Conservation (phyloP, 495 filamentous ascomycete genomes). For the Penicillium pulvis region DNA sequence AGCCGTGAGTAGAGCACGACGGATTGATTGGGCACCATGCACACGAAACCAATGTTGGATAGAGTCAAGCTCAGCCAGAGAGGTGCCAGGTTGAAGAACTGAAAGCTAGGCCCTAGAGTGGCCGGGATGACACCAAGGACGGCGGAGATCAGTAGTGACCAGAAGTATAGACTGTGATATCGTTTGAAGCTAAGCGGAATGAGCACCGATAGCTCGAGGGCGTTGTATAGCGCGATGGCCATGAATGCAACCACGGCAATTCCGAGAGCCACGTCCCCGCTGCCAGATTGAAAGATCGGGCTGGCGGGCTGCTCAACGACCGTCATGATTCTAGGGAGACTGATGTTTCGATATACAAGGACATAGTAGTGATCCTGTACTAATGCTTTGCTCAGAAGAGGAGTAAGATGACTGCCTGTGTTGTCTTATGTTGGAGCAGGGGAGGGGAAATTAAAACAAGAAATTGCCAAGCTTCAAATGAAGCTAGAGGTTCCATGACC, state of each 20-base stretch:
- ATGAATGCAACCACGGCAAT: constrained; percentile 44
- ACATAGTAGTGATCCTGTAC: neutral
- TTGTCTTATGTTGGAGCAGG: neutral
- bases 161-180: constrained; percentile 53
- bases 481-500: neutral
- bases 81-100: constrained; percentile 40
- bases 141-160: constrained; percentile 47
- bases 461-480: neutral
- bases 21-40: constrained; percentile 52
- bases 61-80: constrained; percentile 39
- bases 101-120: constrained; percentile 46
- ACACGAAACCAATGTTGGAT: constrained; percentile 50
- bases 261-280: constrained; percentile 14
- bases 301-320: neutral
- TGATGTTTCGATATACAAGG: neutral
- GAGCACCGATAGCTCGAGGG: constrained; percentile 46
- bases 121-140: constrained; percentile 44
- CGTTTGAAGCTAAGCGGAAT: constrained; percentile 50
- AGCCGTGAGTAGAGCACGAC: constrained; percentile 54
- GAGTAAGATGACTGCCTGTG: neutral
- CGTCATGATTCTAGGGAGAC: neutral
- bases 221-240: constrained; percentile 48
- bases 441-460: neutral
- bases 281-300: neutral
- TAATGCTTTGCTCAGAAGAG: neutral